Percentiles rank a stretch among this genome's conserved stretches.
phyloP scores from a whole-genome alignment of 352 stramenopile genomes.

The Globisporangium canariense region DNA sequence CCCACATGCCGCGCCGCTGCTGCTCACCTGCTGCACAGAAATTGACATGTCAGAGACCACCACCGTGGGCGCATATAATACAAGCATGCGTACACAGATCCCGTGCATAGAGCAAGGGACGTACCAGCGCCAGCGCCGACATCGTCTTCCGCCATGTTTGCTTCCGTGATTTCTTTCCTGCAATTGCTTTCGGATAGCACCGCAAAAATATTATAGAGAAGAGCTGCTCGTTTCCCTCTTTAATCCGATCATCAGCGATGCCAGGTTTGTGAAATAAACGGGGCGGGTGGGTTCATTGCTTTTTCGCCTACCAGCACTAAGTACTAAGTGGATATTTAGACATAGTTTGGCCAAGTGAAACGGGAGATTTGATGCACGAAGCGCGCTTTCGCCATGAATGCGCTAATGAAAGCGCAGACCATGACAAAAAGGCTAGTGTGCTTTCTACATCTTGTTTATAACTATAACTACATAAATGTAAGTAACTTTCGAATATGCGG shows the following conservation, averaged over 20 bases:
- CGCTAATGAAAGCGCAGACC: too few relatives aligned
- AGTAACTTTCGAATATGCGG: too few relatives aligned
- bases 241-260: not conserved
- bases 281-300: not conserved
- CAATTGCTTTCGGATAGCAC: not conserved
- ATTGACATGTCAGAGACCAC: not conserved
- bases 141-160: conserved; percentile 6
- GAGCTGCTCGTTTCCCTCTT: not conserved
- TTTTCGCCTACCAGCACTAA: too few relatives aligned
- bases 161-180: not conserved
- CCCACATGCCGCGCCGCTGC: conserved; percentile 64
- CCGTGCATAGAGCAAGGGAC: not conserved
- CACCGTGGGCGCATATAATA: not conserved
- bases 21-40: conserved; percentile 15
- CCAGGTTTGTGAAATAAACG: not conserved
- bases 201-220: not conserved
- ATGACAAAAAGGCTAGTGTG: too few relatives aligned
- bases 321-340: too few relatives aligned
- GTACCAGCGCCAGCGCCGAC: not conserved
- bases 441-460: too few relatives aligned
- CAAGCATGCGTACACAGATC: not conserved
- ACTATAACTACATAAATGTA: too few relatives aligned
- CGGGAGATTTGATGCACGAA: too few relatives aligned
- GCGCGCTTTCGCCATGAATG: too few relatives aligned
- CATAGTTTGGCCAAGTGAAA: too few relatives aligned